Evolutionary conservation across 306 rosid species (phyloP), one percentile per base, ranked within the genome.

Genomic region (Dryas drummondii): DNA sequence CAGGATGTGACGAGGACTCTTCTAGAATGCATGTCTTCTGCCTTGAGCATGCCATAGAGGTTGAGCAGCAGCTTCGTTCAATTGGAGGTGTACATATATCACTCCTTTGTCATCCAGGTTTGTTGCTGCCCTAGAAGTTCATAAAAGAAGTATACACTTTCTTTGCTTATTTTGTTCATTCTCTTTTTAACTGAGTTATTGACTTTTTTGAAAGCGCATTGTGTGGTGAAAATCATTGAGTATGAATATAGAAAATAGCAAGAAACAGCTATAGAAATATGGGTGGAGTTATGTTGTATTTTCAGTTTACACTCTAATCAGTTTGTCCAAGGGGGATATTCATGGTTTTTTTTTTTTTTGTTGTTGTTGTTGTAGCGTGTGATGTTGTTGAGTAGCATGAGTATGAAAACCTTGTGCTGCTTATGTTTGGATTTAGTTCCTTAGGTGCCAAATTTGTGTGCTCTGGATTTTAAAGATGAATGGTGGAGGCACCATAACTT

Each of bases 81-180:
- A 84, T 96, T 58, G 99, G 99, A 66, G 98, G 99, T 75, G 97
- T 88, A 57, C 82, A 90, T 72, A 86, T 92, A 79, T 64, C 89
- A 70, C 93, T 96, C 74, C 88, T 91, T 60, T 96, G 99, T 76
- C 99, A 96, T 90, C 98, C 98, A 90, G 99, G 99, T 96, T 70
- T 65, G 84, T 57, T 79, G 62, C 68, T 67, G 9, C 55, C 56
- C 51, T 56, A 32, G n/a, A 66, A 68, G 62, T 71, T 19, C 56
- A 49, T 49, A 71, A 11, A 70, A 5, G 63, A 27, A 22, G 32
- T 17, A 6, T 53, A 41, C 52, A 27, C 45, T 19, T 75, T 56
- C 42, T 61, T 59, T 17, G n/a, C 56, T 53, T 48, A 75, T 45
- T 57, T 57, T 45, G 41, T 73, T 75, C 54, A 26, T 22, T 74